Evolutionary conservation across 371 early-diverging fungal species (phyloP), one percentile per base, ranked within the genome.

Genomic region (Mortierella sp.): DNA sequence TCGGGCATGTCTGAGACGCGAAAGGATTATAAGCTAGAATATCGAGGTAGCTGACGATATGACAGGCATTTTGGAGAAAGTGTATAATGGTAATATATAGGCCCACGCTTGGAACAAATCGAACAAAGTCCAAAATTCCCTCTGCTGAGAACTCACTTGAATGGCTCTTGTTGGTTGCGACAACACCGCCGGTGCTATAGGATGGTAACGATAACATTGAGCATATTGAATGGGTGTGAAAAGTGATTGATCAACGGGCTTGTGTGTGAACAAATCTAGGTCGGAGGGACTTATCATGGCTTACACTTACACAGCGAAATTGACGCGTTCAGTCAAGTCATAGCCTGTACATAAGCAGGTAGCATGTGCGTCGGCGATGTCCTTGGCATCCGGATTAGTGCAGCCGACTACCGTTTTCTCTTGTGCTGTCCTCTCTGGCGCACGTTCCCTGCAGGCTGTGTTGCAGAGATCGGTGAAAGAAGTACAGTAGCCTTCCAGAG

Each of bases 241-340:
- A 23, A 23, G 23, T 23, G 51, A 51, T 51, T 12, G 5, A 23
- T 22, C 8, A 12, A 32, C 17, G 34, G 47, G 55, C 28, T 2
- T 15, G 8, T 26, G 43, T 37, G 19, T n/a, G 15, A 26, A 37
- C 3, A 43, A 9, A 49, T 22, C 28, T n/a, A n/a, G n/a, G n/a
- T n/a, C n/a, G n/a, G n/a, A n/a, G n/a, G n/a, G n/a, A n/a, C n/a
- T n/a, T n/a, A n/a, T n/a, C 19, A 56, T 8, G 19, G 12, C 2
- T 12, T 51, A 23, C 5, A 43, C 66, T 54, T 70, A 75, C 70
- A 75, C 37, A 7, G 75, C 75, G 57, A 69, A 69, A 60, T 75
- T 69, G 57, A 75, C 61, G 3, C 70, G 69, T 10, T 64, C 66
- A 1, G 75, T 69, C 56, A 75, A 26, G 28, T 75, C 61, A 28